Conservation (phyloP, 2,329 filamentous ascomycete species). For the Ceratocystis destructans region DNA sequence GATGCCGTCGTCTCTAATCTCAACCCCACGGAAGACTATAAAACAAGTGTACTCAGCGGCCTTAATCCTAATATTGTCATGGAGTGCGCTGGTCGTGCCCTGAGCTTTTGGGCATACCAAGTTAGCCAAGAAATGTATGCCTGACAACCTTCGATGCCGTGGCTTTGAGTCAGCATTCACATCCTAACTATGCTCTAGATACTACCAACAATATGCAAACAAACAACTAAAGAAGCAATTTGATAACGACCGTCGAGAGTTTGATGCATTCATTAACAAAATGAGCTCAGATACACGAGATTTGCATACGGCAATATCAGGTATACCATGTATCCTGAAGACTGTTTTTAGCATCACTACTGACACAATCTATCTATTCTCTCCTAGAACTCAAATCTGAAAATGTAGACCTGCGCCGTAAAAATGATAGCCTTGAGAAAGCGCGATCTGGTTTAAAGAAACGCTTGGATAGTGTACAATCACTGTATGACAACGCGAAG, state of each 20-base stretch:
- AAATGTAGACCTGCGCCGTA: conserved; percentile 49
- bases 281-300: conserved; percentile 58
- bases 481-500: conserved; percentile 48
- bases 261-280: conserved; percentile 61
- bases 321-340: conserved; percentile 21
- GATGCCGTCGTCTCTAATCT: conserved; percentile 60
- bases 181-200: conserved; percentile 9
- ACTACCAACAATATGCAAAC: conserved; percentile 61
- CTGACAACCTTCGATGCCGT: neutral
- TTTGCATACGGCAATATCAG: conserved; percentile 52
- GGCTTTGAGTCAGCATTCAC: neutral
- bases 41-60: conserved; percentile 72
- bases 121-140: conserved; percentile 66
- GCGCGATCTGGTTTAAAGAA: conserved; percentile 57
- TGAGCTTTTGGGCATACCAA: conserved; percentile 81
- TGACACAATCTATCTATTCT: neutral
- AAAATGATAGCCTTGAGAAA: conserved; percentile 57
- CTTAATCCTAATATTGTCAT: conserved; percentile 69
- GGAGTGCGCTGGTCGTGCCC: conserved; percentile 67
- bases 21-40: conserved; percentile 76
- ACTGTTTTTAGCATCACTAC: neutral
- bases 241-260: conserved; percentile 43
- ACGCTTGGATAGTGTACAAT: conserved; percentile 54
- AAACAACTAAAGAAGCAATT: conserved; percentile 61
- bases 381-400: conserved; percentile 42